phyloP scores from a whole-genome alignment of 2,329 filamentous ascomycete genomes.

The Pseudopyrenochaeta lycopersici region DNA sequence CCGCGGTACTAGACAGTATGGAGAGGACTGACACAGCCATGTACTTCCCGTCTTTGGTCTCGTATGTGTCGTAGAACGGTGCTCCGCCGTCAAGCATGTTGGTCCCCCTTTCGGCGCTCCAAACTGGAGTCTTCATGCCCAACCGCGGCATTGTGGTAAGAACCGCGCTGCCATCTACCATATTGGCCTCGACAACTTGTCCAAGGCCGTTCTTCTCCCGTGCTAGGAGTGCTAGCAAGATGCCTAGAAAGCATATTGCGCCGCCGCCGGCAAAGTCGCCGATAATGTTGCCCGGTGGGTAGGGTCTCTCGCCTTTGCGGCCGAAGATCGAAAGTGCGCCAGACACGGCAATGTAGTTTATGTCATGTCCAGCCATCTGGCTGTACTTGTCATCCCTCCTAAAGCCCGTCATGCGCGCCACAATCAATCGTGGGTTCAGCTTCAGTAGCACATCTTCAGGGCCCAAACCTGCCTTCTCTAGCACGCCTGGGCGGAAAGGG shows the following conservation, averaged over 20 bases:
- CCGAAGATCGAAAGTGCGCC: conserved; percentile 83
- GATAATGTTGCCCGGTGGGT: conserved; percentile 82
- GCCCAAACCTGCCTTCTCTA: conserved; percentile 83
- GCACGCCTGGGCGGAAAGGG: conserved; percentile 88
- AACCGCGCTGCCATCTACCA: conserved; percentile 90
- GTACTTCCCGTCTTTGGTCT: conserved; percentile 79
- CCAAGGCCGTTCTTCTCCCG: conserved; percentile 71
- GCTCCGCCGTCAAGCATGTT: conserved; percentile 86
- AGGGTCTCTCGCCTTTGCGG: conserved; percentile 72
- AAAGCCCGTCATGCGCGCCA: conserved; percentile 90
- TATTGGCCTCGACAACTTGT: conserved; percentile 94
- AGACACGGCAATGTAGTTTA: conserved; percentile 92
- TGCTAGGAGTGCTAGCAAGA: conserved; percentile 79
- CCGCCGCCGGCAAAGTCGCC: conserved; percentile 94
- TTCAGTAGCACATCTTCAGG: conserved; percentile 71
- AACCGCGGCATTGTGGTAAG: conserved; percentile 81
- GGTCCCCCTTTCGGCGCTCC: conserved; percentile 70
- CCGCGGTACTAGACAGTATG: background rate
- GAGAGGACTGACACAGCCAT: conserved; percentile 71
- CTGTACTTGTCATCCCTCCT: conserved; percentile 85
- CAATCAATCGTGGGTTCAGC: conserved; percentile 78
- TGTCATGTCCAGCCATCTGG: conserved; percentile 92
- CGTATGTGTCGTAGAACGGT: conserved; percentile 90
- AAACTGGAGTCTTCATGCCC: conserved; percentile 68
- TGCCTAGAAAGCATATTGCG: conserved; percentile 79